These are phyloP conservation scores for Penicillium nucicola DNA, from an alignment of 495 filamentous ascomycete genomes.

Conservation along the genomic window DNA sequence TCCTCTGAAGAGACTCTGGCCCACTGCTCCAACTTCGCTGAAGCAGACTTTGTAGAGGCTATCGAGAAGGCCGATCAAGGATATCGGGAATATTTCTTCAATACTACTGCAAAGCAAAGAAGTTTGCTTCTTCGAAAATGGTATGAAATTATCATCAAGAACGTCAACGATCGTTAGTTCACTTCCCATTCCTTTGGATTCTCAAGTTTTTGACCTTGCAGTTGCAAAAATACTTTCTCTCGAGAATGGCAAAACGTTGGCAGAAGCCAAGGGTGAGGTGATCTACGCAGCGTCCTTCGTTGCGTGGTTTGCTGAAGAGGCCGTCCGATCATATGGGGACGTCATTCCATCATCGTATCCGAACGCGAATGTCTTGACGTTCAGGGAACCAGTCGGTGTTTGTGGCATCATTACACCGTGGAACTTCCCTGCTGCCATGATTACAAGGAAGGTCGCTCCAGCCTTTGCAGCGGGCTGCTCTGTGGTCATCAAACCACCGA, in stretches of 20 bases:
- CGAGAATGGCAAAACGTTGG: constrained; percentile 67
- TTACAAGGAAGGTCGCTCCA: constrained; percentile 70
- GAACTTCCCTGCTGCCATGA: constrained; percentile 89
- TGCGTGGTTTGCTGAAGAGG: constrained; percentile 67
- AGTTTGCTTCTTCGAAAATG: no score
- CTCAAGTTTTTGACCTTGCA: no score
- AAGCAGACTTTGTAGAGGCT: no score
- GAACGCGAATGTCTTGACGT: constrained; percentile 33
- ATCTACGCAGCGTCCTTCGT: constrained; percentile 60
- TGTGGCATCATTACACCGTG: constrained; percentile 47
- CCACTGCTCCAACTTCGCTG: no score
- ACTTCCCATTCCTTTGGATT: no score
- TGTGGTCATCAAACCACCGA: constrained; percentile 46
- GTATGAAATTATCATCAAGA: no score
- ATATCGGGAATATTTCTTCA: no score
- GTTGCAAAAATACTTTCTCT: no score
- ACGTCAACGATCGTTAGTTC: no score
- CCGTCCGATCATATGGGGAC: constrained; percentile 56
- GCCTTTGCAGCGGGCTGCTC: constrained; percentile 51
- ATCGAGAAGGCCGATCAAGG: no score
- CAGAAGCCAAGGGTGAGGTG: constrained; percentile 61
- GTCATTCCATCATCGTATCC: constrained; percentile 61
- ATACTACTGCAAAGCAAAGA: no score
- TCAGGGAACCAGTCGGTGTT: constrained; percentile 36
- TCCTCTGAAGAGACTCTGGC: no score